Conservation (phyloP, 139 green algal species). For the Edaphochlamys debaryana region DNA sequence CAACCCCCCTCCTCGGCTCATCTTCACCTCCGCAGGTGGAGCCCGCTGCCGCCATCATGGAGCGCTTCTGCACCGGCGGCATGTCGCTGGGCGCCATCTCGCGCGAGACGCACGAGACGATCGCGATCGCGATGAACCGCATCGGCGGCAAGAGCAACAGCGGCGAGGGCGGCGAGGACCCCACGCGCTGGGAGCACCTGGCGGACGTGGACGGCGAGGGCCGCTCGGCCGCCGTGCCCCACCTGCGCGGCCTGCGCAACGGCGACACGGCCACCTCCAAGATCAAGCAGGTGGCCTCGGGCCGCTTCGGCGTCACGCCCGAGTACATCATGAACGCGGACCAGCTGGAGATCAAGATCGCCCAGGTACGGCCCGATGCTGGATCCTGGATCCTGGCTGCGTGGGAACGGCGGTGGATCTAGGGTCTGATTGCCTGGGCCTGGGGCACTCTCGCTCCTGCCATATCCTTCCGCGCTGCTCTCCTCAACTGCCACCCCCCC, state of each 20-base stretch:
- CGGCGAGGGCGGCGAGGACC: constrained; percentile 96
- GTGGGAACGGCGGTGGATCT: no score
- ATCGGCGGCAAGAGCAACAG: constrained; percentile 97
- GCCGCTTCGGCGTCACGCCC: constrained; percentile 97
- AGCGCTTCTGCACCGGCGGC: constrained; percentile 98
- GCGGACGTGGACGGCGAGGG: constrained; percentile 83
- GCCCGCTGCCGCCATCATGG: constrained; percentile 88
- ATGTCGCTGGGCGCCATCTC: constrained; percentile 98
- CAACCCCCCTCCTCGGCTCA: no score
- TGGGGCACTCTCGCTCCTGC: no score
- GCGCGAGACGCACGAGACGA: constrained; percentile 97
- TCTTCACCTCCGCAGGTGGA: constrained; percentile 85
- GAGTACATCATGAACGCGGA: constrained; percentile 98
- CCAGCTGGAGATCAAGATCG: constrained; percentile 99
- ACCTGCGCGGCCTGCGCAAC: constrained; percentile 93
- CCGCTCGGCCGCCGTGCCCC: constrained; percentile 79
- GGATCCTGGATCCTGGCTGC: no score
- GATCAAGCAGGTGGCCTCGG: constrained; percentile 96
- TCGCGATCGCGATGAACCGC: constrained; percentile 99
- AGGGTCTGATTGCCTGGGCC: no score
- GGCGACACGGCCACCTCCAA: constrained; percentile 93
- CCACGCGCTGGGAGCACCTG: constrained; percentile 82
- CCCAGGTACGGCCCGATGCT: constrained; percentile 79
- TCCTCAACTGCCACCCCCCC: no score
- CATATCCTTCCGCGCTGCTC: no score